phyloP scores from a whole-genome alignment of 371 early-diverging fungal species.

The Phascolomyces articulosus region DNA sequence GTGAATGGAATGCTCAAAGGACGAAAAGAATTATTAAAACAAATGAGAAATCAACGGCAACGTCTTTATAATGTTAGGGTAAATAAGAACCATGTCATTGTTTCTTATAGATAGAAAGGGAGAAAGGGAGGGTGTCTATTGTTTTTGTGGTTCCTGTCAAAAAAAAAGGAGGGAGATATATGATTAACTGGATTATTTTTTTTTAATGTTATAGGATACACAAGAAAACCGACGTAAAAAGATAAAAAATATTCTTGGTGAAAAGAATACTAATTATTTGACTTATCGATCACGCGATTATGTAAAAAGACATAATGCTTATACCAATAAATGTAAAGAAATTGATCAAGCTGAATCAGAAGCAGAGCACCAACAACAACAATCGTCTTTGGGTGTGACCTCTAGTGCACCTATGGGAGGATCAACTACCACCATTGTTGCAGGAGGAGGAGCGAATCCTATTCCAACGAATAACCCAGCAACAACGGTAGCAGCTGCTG shows the following conservation, averaged over 20 bases:
- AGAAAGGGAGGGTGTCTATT: too few species aligned
- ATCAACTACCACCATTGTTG: neutral
- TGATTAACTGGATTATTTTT: neutral
- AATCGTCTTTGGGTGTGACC: too few species aligned
- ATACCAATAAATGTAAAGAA: slow-evolving; percentile 15
- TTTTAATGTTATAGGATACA: neutral
- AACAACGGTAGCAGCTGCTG: neutral
- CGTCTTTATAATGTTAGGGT: slow-evolving; percentile 16
- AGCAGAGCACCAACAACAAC: slow-evolving; percentile 13
- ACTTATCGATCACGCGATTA: slow-evolving; percentile 11
- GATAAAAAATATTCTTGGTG: slow-evolving; percentile 17
- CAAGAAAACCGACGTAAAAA: slow-evolving; percentile 16
- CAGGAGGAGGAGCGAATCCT: too few species aligned
- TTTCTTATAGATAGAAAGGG: too few species aligned
- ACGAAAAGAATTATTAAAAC: slow-evolving; percentile 13
- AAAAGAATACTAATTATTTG: slow-evolving; percentile 19
- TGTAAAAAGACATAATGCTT: slow-evolving; percentile 10
- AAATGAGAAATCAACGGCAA: slow-evolving; percentile 14
- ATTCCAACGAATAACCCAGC: too few species aligned
- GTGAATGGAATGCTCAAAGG: slow-evolving; percentile 7
- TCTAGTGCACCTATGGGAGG: neutral
- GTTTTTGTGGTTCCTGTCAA: too few species aligned
- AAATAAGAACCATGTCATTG: too few species aligned
- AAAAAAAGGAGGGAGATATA: too few species aligned
- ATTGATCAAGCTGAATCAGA: neutral